phyloP scores from a whole-genome alignment of 257 asterid genomes.

The Fraxinus excelsior region DNA sequence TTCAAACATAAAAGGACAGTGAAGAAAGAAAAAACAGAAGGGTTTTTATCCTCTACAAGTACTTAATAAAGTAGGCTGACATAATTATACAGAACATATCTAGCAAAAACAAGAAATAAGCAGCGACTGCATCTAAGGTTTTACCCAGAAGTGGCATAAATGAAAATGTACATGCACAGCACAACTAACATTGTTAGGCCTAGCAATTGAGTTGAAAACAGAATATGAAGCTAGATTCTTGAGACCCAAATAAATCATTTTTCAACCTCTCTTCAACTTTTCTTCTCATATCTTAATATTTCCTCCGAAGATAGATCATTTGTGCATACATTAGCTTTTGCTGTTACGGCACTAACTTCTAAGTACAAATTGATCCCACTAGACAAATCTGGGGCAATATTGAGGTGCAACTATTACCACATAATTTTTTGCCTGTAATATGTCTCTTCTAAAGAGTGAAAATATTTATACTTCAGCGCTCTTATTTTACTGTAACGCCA shows the following conservation, averaged over 20 bases:
- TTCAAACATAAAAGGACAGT: slow-evolving; percentile 15
- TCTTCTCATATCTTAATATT: background rate
- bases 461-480: background rate
- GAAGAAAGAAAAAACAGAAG: background rate
- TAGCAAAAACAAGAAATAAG: slow-evolving; percentile 1
- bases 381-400: background rate
- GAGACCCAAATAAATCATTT: slow-evolving; percentile 2
- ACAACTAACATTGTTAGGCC: background rate
- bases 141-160: background rate
- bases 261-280: background rate
- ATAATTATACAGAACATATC: background rate
- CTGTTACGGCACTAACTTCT: background rate
- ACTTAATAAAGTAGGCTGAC: background rate
- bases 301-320: slow-evolving; percentile 2
- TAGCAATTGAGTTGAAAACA: background rate
- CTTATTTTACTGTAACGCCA: slow-evolving; percentile 9
- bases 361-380: background rate
- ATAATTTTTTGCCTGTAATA: slow-evolving; percentile 1
- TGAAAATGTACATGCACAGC: slow-evolving; percentile 12
- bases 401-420: slow-evolving; percentile 16
- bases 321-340: background rate
- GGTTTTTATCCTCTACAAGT: background rate
- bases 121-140: background rate
- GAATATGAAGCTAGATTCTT: slow-evolving; percentile 11
- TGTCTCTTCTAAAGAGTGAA: slow-evolving; percentile 13